Conservation (phyloP, 164 flowering plant genomes). For the Cinnamomum chago region DNA sequence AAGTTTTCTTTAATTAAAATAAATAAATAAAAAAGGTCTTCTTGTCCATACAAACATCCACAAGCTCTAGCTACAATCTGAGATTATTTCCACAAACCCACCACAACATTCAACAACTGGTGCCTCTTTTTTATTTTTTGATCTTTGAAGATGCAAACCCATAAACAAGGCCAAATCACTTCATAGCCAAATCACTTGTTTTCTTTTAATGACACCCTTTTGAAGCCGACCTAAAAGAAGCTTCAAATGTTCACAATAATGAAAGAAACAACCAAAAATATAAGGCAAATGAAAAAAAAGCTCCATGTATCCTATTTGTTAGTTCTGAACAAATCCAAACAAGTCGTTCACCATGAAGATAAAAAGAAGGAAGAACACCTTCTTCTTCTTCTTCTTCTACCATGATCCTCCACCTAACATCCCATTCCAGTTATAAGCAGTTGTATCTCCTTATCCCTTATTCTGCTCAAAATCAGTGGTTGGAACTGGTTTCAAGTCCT, state of each 20-base stretch:
- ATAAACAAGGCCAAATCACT: constrained; percentile 6
- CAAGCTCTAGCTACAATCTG: constrained; percentile 7
- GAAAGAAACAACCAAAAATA: constrained; percentile 5
- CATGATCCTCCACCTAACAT: constrained; percentile 84
- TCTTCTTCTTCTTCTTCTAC: constrained; percentile 29
- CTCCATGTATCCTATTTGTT: constrained; percentile 24
- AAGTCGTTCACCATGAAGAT: constrained; percentile 15
- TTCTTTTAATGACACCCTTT: constrained; percentile 18
- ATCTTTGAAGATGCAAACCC: constrained; percentile 5
- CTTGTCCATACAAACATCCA: constrained; percentile 12
- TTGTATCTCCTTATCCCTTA: constrained; percentile 52
- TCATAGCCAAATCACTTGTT: constrained; percentile 1
- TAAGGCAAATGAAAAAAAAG: constrained; percentile 5
- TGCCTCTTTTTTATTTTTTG: neutral
- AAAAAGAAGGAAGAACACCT: constrained; percentile 5
- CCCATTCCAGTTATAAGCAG: constrained; percentile 80
- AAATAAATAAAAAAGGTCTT: constrained; percentile 11
- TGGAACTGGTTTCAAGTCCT: constrained; percentile 60
- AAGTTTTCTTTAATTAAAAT: constrained; percentile 6
- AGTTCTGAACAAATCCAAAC: constrained; percentile 27
- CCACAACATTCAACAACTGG: constrained; percentile 14
- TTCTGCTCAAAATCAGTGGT: constrained; percentile 25
- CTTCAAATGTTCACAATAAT: constrained; percentile 24
- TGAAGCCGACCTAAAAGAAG: constrained; percentile 38
- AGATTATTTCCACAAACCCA: constrained; percentile 15